Percentiles rank a stretch among this genome's conserved stretches.
Evolutionary conservation across 371 early-diverging fungal genomes (phyloP).

Genomic region (Actinomucor elegans): DNA sequence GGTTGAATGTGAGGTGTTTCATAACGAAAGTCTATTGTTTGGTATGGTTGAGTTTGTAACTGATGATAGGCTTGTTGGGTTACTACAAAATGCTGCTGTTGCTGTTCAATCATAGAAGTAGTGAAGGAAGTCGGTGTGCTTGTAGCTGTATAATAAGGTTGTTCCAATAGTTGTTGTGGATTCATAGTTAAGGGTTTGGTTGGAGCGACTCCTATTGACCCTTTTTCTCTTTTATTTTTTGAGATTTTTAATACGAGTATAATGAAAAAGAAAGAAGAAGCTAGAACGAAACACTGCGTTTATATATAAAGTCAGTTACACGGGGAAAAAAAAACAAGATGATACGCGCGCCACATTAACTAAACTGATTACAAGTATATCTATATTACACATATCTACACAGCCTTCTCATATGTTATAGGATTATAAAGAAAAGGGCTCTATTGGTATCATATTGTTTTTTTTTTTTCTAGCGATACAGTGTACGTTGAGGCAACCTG

Average conservation of each 20-base stretch:
- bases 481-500: too few species aligned
- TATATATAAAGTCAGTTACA: too few species aligned
- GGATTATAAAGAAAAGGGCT: too few species aligned
- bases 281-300: too few species aligned
- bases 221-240: neutral
- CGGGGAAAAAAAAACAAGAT: neutral
- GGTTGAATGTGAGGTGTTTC: slow-evolving; percentile 8
- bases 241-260: neutral
- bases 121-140: neutral
- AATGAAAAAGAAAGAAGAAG: neutral
- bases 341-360: slow-evolving; percentile 13
- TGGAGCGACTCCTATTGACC: too few species aligned
- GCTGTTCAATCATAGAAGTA: neutral
- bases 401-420: too few species aligned
- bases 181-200: too few species aligned
- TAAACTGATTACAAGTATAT: neutral
- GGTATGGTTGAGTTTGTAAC: neutral
- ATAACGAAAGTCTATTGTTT: slow-evolving; percentile 14
- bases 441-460: too few species aligned
- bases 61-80: neutral
- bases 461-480: too few species aligned
- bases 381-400: neutral
- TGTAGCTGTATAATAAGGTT: slow-evolving; percentile 1
- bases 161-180: slow-evolving; percentile 4
- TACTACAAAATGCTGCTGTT: too few species aligned